phyloP scores from a whole-genome alignment of 2,329 filamentous ascomycete genomes.

The Ophiostoma ips region DNA sequence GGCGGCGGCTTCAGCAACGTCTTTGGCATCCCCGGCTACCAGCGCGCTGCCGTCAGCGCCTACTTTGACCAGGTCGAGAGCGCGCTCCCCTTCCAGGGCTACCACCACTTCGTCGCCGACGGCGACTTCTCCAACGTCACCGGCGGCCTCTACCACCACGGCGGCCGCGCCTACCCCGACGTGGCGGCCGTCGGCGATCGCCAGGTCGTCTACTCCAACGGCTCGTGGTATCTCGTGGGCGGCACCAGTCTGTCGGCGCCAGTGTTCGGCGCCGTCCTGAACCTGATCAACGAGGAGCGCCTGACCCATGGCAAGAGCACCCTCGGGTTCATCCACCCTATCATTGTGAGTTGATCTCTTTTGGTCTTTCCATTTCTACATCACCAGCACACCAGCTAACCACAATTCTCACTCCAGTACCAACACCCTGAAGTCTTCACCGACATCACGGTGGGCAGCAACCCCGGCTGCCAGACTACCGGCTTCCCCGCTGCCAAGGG shows the following conservation, averaged over 20 bases:
- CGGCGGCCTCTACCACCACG: constrained; percentile 33
- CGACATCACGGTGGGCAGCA: constrained; percentile 18
- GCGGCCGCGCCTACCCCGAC: constrained; percentile 15
- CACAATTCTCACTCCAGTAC: constrained; percentile 9
- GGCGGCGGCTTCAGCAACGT: constrained; percentile 34
- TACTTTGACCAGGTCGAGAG: constrained; percentile 10
- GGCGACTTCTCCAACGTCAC: constrained; percentile 26
- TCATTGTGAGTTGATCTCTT: constrained; percentile 1
- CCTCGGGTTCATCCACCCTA: constrained; percentile 24
- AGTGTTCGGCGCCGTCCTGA: constrained; percentile 41
- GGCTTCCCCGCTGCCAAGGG: constrained; percentile 18
- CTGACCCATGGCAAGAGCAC: constrained; percentile 31
- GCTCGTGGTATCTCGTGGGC: constrained; percentile 27
- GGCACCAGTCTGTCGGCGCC: constrained; percentile 41
- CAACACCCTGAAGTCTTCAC: constrained; percentile 18
- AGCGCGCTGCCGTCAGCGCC: not conserved
- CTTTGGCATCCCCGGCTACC: constrained; percentile 21
- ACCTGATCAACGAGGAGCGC: constrained; percentile 48
- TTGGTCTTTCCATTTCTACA: too few species aligned
- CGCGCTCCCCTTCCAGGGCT: constrained; percentile 12
- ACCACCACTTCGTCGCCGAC: constrained; percentile 15
- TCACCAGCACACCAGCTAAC: not conserved
- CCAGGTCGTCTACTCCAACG: constrained; percentile 11
- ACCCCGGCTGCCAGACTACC: constrained; percentile 20
- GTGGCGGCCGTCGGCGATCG: constrained; percentile 5